These are phyloP conservation scores for Strigomonas oncopelti DNA, from an alignment of 208 protist genomes.

Conservation along the genomic window DNA sequence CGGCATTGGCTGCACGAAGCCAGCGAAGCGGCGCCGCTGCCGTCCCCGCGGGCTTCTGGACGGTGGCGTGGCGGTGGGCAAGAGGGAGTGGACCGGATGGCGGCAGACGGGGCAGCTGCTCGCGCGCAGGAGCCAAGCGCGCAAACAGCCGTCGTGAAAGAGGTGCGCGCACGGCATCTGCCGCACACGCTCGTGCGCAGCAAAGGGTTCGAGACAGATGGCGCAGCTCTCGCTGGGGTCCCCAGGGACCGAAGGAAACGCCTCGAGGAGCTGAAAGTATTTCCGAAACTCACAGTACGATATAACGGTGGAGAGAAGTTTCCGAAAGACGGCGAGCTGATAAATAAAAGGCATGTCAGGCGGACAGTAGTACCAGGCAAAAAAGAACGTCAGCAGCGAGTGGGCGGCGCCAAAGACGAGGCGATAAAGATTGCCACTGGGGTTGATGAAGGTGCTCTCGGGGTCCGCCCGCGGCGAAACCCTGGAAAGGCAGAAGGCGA, in stretches of 20 bases:
- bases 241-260: constrained; percentile 43
- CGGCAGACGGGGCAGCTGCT: constrained; percentile 73
- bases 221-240: constrained; percentile 38
- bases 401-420: constrained; percentile 29
- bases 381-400: constrained; percentile 23
- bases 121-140: constrained; percentile 61
- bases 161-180: constrained; percentile 77
- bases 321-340: constrained; percentile 47
- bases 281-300: constrained; percentile 24
- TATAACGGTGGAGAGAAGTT: constrained; percentile 27
- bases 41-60: not conserved
- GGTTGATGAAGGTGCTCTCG: constrained; percentile 41
- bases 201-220: constrained; percentile 77
- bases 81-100: not conserved
- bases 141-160: constrained; percentile 78
- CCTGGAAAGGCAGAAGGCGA: not conserved
- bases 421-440: constrained; percentile 44
- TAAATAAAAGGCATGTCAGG: constrained; percentile 20
- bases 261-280: constrained; percentile 43
- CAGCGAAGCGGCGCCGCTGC: not conserved
- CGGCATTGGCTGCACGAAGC: not conserved
- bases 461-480: not conserved
- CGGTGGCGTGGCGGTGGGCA: not conserved
- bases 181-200: constrained; percentile 27
- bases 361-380: constrained; percentile 44